Base-by-base conservation (phyloP, 176 grass and related monocot species). In the Thalia dealbata region DNA sequence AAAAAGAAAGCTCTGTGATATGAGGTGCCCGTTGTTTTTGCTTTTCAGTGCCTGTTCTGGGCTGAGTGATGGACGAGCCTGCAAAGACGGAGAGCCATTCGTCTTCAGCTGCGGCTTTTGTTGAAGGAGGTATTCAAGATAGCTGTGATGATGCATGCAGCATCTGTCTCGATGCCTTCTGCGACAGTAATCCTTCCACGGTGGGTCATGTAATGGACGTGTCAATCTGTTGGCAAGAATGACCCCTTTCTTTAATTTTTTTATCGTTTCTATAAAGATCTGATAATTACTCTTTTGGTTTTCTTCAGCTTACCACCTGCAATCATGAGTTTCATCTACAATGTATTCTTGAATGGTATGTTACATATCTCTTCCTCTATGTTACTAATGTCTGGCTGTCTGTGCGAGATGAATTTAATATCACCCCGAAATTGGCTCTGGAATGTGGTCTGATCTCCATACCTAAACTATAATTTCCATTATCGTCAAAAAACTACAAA, bases 291-390 rank as follows among this genome's bases (percentile, higher is more conserved):
- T 51, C 22, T 71, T 69, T 82, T 6, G 64, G 61, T 15, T 52
- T 86, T 82, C 52, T 82, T 79, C 76, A 99, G 95, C 78, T 95
- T 83, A 99, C 95, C 58, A 72, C 68, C 75, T 99, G 95, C 85
- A 93, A 95, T 66, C 95, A 99, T 26, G 90, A 91, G 67, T 99
- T 86, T 71, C 90, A 99, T 87, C 81, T 99, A 61, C 95, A 99
- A 69, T 99, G 95, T 79, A 95, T 99, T 88, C 95, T 99, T 70
- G 95, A 99, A 85, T 99, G 95, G 95, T 99, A 85, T 99, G 95
- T 90, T 99, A 91, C 21, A 26, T 38, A 38, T 38, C 4, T 38
- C 32, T 38, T 38, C 4, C 14, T 41, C 15, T n/a, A 15, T 41
- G 28, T 67, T 67, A 67, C 42, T 67, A 35, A 6, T 67, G 2